Percentiles rank a stretch among this genome's conserved stretches.
These are phyloP conservation scores for Bolboschoenoplectus hybrid DNA, from an alignment of 202 grass and related monocot species.

Conservation along the genomic window DNA sequence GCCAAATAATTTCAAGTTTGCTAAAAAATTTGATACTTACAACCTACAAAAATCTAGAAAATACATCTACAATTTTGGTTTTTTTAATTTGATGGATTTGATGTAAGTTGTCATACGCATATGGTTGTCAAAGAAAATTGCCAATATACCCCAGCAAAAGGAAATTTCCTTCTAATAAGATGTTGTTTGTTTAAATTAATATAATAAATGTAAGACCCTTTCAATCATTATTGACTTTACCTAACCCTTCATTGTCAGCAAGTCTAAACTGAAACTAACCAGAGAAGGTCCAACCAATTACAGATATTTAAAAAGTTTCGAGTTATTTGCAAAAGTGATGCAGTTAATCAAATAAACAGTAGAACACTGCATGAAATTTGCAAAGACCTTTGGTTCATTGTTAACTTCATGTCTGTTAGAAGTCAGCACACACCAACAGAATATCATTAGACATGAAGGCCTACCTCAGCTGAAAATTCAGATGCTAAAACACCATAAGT, in stretches of 20 bases:
- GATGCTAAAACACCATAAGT: constrained; percentile 94
- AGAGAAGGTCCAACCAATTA: neutral
- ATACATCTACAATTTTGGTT: neutral
- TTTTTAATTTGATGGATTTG: neutral
- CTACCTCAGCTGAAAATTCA: constrained; percentile 88
- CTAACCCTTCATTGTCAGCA: neutral
- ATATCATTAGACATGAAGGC: constrained; percentile 38
- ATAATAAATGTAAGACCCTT: neutral
- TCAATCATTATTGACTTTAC: neutral
- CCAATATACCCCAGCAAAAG: neutral
- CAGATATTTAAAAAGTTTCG: neutral
- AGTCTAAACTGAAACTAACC: neutral
- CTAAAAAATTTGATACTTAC: neutral
- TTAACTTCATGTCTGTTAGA: neutral
- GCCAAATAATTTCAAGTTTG: neutral
- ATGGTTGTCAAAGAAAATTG: neutral
- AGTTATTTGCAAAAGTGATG: neutral
- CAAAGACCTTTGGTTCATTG: neutral
- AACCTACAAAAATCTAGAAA: neutral
- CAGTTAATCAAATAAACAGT: neutral
- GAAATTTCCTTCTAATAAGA: neutral
- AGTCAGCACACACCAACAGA: neutral
- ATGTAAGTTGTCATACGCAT: neutral
- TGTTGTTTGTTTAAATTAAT: neutral
- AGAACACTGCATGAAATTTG: neutral